A percentile compares a stretch with the other conserved stretches of the same genome.
Evolutionary conservation across 2,329 filamentous ascomycete genomes (phyloP).

Genomic region (Lasiodiplodia sp.): DNA sequence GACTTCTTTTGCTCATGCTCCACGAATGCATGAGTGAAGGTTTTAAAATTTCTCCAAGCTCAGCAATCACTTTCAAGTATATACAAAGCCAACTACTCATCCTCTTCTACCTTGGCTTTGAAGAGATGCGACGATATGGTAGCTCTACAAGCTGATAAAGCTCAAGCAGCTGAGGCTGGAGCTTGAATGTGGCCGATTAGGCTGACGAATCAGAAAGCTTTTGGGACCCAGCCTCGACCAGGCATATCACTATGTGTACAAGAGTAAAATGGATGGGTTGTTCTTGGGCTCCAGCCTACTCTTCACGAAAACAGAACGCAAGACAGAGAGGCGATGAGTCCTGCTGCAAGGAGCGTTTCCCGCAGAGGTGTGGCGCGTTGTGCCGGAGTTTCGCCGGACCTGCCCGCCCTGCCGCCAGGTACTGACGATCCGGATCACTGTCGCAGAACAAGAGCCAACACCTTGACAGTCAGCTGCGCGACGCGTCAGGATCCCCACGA

Average conservation of each 20-base stretch:
- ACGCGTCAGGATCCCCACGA: background rate
- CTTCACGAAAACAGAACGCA: background rate
- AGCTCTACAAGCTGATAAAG: slow-evolving; percentile 1
- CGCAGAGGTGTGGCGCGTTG: background rate
- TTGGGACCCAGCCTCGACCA: background rate
- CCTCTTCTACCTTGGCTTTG: background rate
- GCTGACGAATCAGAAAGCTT: background rate
- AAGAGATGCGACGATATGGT: background rate
- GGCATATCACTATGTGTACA: background rate
- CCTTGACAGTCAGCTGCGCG: background rate
- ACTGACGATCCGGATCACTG: background rate
- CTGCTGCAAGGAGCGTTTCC: background rate
- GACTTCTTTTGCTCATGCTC: background rate
- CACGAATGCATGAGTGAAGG: background rate
- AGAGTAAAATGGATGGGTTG: too few species aligned
- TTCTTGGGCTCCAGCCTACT: background rate
- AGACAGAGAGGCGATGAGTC: background rate
- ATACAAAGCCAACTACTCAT: background rate
- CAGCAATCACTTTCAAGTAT: background rate
- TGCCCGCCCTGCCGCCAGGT: too few species aligned
- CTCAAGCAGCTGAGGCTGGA: slow-evolving; percentile 5
- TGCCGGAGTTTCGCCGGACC: background rate
- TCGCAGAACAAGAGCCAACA: slow-evolving; percentile 7
- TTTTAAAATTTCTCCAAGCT: background rate
- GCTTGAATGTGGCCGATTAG: slow-evolving; percentile 2